Conservation (phyloP, 805 yeast species). For the Candida pseudoglaebosa region DNA sequence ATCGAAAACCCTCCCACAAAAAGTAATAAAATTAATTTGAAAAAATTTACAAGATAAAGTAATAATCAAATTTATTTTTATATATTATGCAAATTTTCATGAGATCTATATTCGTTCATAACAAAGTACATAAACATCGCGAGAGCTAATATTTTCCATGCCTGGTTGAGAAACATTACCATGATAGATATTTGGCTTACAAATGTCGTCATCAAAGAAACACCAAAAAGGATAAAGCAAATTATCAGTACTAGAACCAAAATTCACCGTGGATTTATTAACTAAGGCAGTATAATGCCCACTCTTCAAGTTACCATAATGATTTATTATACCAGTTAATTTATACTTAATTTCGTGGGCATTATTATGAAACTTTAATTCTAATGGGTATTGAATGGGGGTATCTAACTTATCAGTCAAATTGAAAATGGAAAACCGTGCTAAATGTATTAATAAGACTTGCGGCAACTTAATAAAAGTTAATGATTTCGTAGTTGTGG, state of each 20-base stretch:
- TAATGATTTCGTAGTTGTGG: slow-evolving; percentile 20
- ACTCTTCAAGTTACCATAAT: slow-evolving; percentile 62
- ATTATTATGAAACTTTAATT: slow-evolving; percentile 41
- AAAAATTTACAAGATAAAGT: background rate
- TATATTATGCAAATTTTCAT: background rate
- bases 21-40: background rate
- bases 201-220: slow-evolving; percentile 69
- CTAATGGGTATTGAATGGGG: slow-evolving; percentile 52
- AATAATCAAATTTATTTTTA: no score
- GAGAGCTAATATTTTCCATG: slow-evolving; percentile 38
- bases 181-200: slow-evolving; percentile 42
- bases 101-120: slow-evolving; percentile 43
- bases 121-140: slow-evolving; percentile 67
- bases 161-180: slow-evolving; percentile 40
- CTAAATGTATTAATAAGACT: slow-evolving; percentile 36
- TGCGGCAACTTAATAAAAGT: slow-evolving; percentile 33
- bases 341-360: slow-evolving; percentile 42
- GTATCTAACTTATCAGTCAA: slow-evolving; percentile 51
- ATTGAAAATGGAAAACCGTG: slow-evolving; percentile 44
- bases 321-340: slow-evolving; percentile 64
- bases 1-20: background rate
- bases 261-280: slow-evolving; percentile 34
- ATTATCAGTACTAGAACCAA: slow-evolving; percentile 16
- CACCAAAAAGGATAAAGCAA: slow-evolving; percentile 56
- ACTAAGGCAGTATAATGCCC: slow-evolving; percentile 77